Conservation (phyloP, 2,329 filamentous ascomycete genomes). For the Arthrobotrys musiformis region DNA sequence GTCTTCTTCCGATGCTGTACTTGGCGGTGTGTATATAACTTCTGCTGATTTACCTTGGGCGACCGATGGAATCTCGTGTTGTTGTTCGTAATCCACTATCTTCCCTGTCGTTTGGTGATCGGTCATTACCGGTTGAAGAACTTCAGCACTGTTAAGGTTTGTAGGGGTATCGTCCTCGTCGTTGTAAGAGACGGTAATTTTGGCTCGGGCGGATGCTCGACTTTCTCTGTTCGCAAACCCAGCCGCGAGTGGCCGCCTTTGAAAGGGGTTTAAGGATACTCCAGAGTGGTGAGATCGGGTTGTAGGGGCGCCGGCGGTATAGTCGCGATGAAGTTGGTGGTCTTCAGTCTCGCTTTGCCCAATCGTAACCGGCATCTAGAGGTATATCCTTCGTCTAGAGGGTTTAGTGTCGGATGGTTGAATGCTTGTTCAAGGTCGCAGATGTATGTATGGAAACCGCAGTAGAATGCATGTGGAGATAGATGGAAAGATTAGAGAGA, state of each 20-base stretch:
- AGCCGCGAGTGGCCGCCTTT: slow-evolving; percentile 48
- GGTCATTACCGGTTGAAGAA: slow-evolving; percentile 45
- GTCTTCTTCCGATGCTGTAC: slow-evolving; percentile 55
- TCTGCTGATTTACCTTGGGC: slow-evolving; percentile 38
- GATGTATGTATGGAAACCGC: slow-evolving; percentile 4
- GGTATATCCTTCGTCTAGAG: slow-evolving; percentile 14
- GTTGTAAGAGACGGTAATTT: slow-evolving; percentile 47
- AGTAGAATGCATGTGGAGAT: neutral
- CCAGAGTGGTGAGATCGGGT: slow-evolving; percentile 48
- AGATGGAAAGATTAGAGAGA: slow-evolving; percentile 23
- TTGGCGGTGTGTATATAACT: slow-evolving; percentile 53
- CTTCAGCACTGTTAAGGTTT: slow-evolving; percentile 25
- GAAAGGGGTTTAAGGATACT: slow-evolving; percentile 51
- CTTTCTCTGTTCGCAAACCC: slow-evolving; percentile 40
- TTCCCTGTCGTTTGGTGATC: slow-evolving; percentile 41
- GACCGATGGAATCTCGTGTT: slow-evolving; percentile 52
- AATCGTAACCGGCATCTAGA: slow-evolving; percentile 55
- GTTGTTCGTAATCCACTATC: slow-evolving; percentile 42
- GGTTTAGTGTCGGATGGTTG: neutral
- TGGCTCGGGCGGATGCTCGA: slow-evolving; percentile 43
- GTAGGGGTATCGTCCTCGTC: slow-evolving; percentile 43
- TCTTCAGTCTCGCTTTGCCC: slow-evolving; percentile 48
- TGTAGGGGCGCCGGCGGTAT: slow-evolving; percentile 41
- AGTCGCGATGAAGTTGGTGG: slow-evolving; percentile 46
- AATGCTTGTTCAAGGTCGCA: slow-evolving; percentile 22